Base-by-base conservation (phyloP, 257 asterid species). In the Mitragyna speciosa region DNA sequence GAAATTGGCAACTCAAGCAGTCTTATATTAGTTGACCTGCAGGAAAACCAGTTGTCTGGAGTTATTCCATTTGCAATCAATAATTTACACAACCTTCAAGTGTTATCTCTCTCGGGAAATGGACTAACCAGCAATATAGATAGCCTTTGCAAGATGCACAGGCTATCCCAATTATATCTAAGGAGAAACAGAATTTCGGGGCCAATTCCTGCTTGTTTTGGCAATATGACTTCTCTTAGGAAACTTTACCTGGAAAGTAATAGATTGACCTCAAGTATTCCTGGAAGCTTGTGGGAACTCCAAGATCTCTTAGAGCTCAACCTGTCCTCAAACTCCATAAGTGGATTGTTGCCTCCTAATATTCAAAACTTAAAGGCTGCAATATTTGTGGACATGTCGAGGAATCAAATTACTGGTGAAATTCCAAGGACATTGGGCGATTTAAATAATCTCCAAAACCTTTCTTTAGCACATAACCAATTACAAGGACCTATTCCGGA, bases 351-450 rank as follows among this genome's bases (percentile, higher is more conserved):
- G 54, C 66, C 66, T 7, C 12, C 12, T 2, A 72, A 71, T n/a
- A 45, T 79, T 59, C 73, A 30, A 61, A 79, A 45, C 4, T n/a
- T 79, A 1, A 73, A 79, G 52, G 82, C 24, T 41, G 52, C 58
- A 48, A 45, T 66, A 39, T 9, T 9, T 12, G 24, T 79, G 19
- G 66, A 79, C 45, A 39, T 79, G 33, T 79, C 78, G 7, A 65
- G 4, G 59, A 79, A 72, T 51, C 59, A 36, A 47, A 41, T 79
- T 19, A 58, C 78, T 0, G 73, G 78, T 9, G 70, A 51, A 45
- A 51, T 79, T 63, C 82, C 82, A 0, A 61, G 22, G 6, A 19
- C 48, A 12, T 0, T 79, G 11, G 82, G 63, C 6, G 72, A 12
- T 45, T 56, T 79, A 20, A 8, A 20, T 4, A 58, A 66, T 36